phyloP scores from a whole-genome alignment of 345 rosid species.

The Hibiscus mutabilis region DNA sequence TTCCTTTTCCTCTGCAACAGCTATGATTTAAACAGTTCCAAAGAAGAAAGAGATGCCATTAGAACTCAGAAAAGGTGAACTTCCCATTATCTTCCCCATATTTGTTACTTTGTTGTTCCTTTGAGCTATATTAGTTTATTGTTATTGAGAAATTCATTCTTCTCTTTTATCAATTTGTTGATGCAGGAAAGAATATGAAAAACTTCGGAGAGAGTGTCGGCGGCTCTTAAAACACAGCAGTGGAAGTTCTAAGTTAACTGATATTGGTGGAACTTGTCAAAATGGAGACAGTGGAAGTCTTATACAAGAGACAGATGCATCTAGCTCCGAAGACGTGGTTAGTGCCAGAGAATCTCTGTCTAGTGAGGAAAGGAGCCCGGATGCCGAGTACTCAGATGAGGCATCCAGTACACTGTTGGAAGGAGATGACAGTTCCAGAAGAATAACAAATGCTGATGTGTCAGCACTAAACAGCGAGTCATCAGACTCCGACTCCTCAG shows the following conservation, averaged over 20 bases:
- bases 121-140: not conserved
- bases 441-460: constrained; percentile 40
- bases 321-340: constrained; percentile 66
- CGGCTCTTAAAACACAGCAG: constrained; percentile 39
- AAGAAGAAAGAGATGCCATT: constrained; percentile 40
- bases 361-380: constrained; percentile 45
- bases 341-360: constrained; percentile 65
- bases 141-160: not conserved
- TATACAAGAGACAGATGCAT: constrained; percentile 41
- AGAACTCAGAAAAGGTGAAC: constrained; percentile 64
- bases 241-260: constrained; percentile 35
- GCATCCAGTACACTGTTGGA: constrained; percentile 49
- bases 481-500: constrained; percentile 76
- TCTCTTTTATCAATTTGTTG: constrained; percentile 10
- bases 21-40: constrained; percentile 26
- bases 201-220: constrained; percentile 63
- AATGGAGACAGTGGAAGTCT: constrained; percentile 27
- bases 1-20: constrained; percentile 28
- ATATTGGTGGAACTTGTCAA: constrained; percentile 20
- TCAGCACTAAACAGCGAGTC: constrained; percentile 58
- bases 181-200: constrained; percentile 76
- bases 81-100: not conserved
- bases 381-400: constrained; percentile 42
- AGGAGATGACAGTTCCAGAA: constrained; percentile 38
- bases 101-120: constrained; percentile 7